A percentile compares a stretch with the other conserved stretches of the same genome.
Evolutionary conservation across 1,284 basidiomycete genomes (phyloP).

Genomic region (Trichosporon faecale): DNA sequence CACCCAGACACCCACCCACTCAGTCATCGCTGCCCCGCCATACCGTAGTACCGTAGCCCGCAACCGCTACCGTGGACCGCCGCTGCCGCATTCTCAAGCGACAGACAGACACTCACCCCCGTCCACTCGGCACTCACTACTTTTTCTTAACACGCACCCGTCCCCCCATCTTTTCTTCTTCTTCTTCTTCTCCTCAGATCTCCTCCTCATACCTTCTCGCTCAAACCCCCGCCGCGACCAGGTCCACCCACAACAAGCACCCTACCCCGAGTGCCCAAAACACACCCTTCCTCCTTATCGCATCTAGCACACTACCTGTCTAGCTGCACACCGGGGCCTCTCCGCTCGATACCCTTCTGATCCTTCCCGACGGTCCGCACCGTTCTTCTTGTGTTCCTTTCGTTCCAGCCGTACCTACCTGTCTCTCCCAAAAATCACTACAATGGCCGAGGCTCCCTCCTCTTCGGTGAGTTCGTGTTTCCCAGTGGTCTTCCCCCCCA

Average conservation of each 20-base stretch:
- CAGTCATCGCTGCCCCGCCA: constrained; percentile 7
- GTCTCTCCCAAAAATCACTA: not conserved
- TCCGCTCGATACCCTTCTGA: not conserved
- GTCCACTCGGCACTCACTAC: not conserved
- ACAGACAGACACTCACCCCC: not conserved
- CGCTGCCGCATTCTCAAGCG: not conserved
- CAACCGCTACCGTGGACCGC: too few species aligned
- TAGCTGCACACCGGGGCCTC: not conserved
- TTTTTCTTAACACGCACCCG: not conserved
- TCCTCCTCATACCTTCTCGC: not conserved
- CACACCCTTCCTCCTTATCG: not conserved
- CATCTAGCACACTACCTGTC: not conserved
- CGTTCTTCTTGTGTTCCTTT: not conserved
- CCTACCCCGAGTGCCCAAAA: not conserved
- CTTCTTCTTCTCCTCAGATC: not conserved
- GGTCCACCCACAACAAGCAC: not conserved
- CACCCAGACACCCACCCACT: not conserved
- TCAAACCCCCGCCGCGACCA: not conserved
- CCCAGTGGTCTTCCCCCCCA: not conserved
- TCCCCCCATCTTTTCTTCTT: not conserved
- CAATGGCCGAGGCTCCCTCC: constrained; percentile 5
- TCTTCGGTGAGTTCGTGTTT: not conserved
- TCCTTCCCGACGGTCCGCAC: constrained; percentile 2
- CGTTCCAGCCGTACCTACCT: not conserved
- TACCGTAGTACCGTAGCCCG: not conserved